phyloP scores from a whole-genome alignment of 2,329 filamentous ascomycete species.

The Colletotrichum gigasporum region DNA sequence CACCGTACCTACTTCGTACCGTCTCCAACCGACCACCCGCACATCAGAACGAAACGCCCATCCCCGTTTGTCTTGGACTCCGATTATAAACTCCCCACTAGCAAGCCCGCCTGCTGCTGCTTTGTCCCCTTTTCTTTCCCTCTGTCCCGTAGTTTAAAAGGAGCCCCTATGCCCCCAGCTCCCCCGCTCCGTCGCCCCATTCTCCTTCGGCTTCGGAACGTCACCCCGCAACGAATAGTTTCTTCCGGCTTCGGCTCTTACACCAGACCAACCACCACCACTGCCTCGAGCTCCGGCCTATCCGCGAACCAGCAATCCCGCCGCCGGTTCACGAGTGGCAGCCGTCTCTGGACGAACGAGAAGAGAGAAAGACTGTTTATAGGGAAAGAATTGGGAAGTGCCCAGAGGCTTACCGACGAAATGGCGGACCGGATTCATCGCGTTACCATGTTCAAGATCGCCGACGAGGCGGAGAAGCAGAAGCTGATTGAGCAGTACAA shows the following conservation, averaged over 20 bases:
- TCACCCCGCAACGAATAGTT: slow-evolving; percentile 2
- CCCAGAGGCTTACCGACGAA: slow-evolving; percentile 23
- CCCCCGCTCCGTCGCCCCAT: background rate
- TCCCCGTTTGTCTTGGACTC: background rate
- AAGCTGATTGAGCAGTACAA: slow-evolving; percentile 56
- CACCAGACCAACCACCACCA: background rate
- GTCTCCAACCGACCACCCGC: background rate
- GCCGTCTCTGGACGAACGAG: background rate
- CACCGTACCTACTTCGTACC: background rate
- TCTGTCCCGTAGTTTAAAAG: background rate
- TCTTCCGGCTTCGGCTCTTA: slow-evolving; percentile 1
- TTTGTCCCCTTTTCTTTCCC: background rate
- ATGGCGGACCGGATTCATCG: slow-evolving; percentile 58
- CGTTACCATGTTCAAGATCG: slow-evolving; percentile 64
- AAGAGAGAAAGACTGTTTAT: background rate
- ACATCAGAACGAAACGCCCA: background rate
- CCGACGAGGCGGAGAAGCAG: slow-evolving; percentile 52
- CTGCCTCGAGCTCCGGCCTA: background rate
- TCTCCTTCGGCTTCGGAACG: slow-evolving; percentile 14
- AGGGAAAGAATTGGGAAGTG: background rate
- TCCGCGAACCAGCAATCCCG: background rate
- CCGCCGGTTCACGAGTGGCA: background rate
- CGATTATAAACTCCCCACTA: slow-evolving; percentile 16
- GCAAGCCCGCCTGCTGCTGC: background rate
- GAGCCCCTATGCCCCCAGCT: background rate